A percentile compares a stretch with the other conserved stretches of the same genome.
These are phyloP conservation scores for Elaeis guineensis DNA, from an alignment of 176 grass and related monocot species.

Conservation along the genomic window DNA sequence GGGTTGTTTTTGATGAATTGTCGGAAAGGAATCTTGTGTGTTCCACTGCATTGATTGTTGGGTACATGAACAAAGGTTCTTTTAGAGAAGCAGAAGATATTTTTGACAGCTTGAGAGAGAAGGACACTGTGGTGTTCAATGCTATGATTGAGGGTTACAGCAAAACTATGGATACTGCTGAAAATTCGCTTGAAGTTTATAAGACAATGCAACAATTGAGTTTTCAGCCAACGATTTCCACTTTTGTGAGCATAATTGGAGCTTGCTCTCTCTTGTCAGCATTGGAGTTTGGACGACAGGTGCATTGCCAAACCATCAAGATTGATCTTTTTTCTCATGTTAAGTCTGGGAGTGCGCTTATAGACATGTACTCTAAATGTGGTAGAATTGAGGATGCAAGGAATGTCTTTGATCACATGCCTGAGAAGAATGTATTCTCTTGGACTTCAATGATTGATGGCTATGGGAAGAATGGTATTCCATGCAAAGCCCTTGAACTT, in stretches of 20 bases:
- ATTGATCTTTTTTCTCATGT: constrained; percentile 28
- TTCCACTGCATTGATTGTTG: constrained; percentile 67
- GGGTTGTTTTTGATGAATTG: constrained; percentile 30
- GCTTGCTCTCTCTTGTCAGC: constrained; percentile 59
- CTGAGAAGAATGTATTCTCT: constrained; percentile 50
- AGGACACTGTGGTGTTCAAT: constrained; percentile 62
- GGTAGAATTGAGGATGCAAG: constrained; percentile 48
- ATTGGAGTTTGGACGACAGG: constrained; percentile 50
- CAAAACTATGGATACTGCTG: constrained; percentile 32
- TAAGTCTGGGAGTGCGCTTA: constrained; percentile 56
- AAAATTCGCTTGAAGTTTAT: constrained; percentile 44
- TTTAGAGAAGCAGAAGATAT: constrained; percentile 40
- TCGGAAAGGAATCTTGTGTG: constrained; percentile 43
- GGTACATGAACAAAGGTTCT: constrained; percentile 56
- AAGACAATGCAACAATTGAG: constrained; percentile 41
- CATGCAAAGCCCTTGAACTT: constrained; percentile 45
- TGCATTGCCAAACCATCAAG: constrained; percentile 70
- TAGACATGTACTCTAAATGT: constrained; percentile 88
- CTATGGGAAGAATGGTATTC: constrained; percentile 70
- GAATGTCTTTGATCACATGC: constrained; percentile 51
- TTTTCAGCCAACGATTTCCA: constrained; percentile 44
- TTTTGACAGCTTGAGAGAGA: constrained; percentile 32
- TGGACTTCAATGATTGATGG: constrained; percentile 95
- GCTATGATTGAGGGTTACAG: constrained; percentile 78
- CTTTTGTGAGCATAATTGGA: constrained; percentile 63